Conservation (phyloP, 345 rosid species). For the Firmiana major region DNA sequence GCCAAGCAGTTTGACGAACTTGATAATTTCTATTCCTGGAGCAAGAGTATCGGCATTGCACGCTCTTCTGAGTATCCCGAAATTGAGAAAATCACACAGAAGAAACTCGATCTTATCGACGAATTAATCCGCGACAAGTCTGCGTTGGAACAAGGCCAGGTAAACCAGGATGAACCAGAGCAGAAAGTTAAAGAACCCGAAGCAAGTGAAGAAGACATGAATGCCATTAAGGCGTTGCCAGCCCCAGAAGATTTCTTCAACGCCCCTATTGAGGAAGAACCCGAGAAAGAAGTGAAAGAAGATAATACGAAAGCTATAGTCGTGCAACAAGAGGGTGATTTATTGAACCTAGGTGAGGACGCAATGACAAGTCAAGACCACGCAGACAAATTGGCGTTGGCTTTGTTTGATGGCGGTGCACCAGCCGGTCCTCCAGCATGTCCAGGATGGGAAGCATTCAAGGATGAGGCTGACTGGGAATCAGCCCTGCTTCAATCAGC, state of each 20-base stretch:
- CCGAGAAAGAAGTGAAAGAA: conserved; percentile 21
- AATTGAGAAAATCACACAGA: conserved; percentile 65
- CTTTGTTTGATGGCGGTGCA: conserved; percentile 54
- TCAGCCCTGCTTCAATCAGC: conserved; percentile 65
- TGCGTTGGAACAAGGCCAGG: conserved; percentile 31
- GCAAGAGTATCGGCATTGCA: conserved; percentile 61
- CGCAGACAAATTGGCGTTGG: conserved; percentile 48
- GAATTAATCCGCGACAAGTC: conserved; percentile 74
- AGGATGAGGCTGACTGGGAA: conserved; percentile 70
- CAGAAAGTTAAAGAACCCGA: conserved; percentile 21
- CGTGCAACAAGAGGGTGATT: conserved; percentile 42
- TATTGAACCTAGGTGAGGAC: conserved; percentile 54
- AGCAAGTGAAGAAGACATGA: conserved; percentile 43
- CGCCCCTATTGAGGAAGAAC: conserved; percentile 15
- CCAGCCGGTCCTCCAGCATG: conserved; percentile 14
- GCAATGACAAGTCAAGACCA: conserved; percentile 32
- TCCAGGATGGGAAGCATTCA: conserved; percentile 65
- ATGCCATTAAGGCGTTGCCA: conserved; percentile 56
- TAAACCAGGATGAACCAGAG: conserved; percentile 19
- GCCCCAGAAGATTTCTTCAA: conserved; percentile 41
- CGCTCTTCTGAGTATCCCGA: conserved; percentile 84
- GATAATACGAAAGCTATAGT: conserved; percentile 14
- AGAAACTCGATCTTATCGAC: conserved; percentile 79
- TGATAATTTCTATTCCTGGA: conserved; percentile 61
- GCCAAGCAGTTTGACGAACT: conserved; percentile 74